A percentile compares a stretch with the other conserved stretches of the same genome.
Evolutionary conservation across 495 filamentous ascomycete genomes (phyloP).

Genomic region (Talaromyces nanjingensis): DNA sequence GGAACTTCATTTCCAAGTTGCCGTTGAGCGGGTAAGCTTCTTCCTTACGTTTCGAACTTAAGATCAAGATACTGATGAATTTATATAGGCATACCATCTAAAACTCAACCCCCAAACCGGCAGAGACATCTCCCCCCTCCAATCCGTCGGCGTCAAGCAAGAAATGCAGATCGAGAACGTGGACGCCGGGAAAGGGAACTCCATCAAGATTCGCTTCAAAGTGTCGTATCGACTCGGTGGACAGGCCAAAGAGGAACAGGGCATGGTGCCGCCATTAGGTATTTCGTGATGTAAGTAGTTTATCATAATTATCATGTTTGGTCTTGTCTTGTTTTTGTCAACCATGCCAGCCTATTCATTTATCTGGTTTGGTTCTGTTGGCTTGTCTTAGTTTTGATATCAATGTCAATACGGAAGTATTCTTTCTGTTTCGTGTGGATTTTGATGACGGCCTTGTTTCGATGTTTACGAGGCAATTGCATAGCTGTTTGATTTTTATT

Average conservation of each 20-base stretch:
- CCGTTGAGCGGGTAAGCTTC: conserved; percentile 76
- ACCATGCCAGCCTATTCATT: not conserved
- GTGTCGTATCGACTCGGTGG: conserved; percentile 66
- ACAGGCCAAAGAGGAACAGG: conserved; percentile 69
- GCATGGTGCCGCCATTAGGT: conserved; percentile 79
- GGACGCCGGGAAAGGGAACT: conserved; percentile 59
- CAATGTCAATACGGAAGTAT: not conserved
- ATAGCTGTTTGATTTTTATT: not conserved
- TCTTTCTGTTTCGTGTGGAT: not conserved
- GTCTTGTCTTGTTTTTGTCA: not conserved
- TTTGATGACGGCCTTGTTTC: not conserved
- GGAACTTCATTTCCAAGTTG: conserved; percentile 84
- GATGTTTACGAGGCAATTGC: not conserved
- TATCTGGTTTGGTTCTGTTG: not conserved
- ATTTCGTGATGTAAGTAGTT: conserved; percentile 44
- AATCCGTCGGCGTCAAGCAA: conserved; percentile 75
- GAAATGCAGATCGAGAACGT: conserved; percentile 71
- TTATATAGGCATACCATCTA: conserved; percentile 58
- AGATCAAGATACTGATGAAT: conserved; percentile 2
- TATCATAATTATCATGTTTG: not conserved
- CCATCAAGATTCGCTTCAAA: conserved; percentile 84
- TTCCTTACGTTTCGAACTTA: not conserved
- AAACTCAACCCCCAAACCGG: conserved; percentile 79
- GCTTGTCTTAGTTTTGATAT: not conserved
- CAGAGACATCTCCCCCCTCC: conserved; percentile 62